Evolutionary conservation across 768 basidiomycete genomes (phyloP), one percentile per base, ranked within the genome.

Genomic region (Cyclocybe cylindracea): DNA sequence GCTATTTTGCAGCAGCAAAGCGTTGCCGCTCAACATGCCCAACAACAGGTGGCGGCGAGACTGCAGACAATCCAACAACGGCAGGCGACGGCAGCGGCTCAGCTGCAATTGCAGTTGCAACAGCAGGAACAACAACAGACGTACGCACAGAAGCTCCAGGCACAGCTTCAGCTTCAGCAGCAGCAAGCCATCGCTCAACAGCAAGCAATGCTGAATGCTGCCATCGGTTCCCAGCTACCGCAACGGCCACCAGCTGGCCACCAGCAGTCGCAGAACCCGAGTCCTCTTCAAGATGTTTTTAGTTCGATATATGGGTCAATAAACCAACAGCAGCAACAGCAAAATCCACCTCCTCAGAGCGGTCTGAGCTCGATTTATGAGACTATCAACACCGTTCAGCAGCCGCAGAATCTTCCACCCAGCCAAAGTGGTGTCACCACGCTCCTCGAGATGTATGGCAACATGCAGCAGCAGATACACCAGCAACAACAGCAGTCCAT

Each of bases 391-490:
- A 24, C 24, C 24, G 24, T 24, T 24, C 24, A 24, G 24, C 24
- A 24, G 24, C 24, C 24, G 24, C 24, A 24, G 24, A 51, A 38
- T 39, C 50, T n/a, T 46, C 40, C 4, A 46, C 46, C 14, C 48
- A 52, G n/a, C 52, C 49, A 48, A 37, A 53, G 39, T 39, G 45
- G 39, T 39, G 38, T 19, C 49, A 54, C 14, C 57, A 57, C 13
- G 40, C 29, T 11, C 41, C 42, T 36, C 29, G 41, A 16, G 5
- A 14, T 18, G 31, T 31, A 18, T 7, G 13, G 13, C 42, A 52
- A 59, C 41, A 29, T 46, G 41, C 54, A 56, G 37, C 46, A 61
- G 39, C 61, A 57, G 50, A 53, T 60, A 32, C 55, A 63, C 41
- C 55, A 54, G 39, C 58, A 55, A 32, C 58, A 57, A 11, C 56